Percentiles rank a stretch among this genome's conserved stretches.
Conservation (phyloP, 768 basidiomycete genomes). For the Tulasnella sp. region DNA sequence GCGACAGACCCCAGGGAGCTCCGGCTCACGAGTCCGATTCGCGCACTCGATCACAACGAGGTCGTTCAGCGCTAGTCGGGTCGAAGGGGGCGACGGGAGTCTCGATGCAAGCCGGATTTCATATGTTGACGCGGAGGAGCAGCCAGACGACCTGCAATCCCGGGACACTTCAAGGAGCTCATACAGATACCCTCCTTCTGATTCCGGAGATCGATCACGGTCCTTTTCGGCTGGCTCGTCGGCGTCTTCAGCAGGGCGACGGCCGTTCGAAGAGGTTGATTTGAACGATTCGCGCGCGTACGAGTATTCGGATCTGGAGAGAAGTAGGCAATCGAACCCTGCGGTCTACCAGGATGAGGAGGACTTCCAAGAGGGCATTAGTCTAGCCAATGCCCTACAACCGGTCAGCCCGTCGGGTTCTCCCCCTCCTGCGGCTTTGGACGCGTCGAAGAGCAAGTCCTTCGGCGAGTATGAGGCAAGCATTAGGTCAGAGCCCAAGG, state of each 20-base stretch:
- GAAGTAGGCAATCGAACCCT: background rate
- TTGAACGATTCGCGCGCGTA: background rate
- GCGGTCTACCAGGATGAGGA: background rate
- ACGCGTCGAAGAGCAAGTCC: background rate
- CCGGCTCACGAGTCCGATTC: conserved; percentile 8
- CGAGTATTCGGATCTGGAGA: background rate
- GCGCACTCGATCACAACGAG: background rate
- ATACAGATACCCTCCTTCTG: background rate
- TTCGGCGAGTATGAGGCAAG: background rate
- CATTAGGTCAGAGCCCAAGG: background rate
- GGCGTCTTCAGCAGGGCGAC: background rate
- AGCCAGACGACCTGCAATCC: background rate
- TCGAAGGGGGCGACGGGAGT: background rate
- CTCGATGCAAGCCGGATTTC: conserved; percentile 2
- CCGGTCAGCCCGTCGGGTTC: background rate
- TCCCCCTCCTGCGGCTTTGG: background rate
- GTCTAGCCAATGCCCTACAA: background rate
- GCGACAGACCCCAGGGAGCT: conserved; percentile 1
- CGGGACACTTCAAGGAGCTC: background rate
- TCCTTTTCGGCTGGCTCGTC: background rate
- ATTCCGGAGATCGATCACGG: background rate
- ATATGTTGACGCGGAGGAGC: background rate
- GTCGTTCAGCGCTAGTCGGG: background rate
- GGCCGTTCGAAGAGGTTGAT: background rate
- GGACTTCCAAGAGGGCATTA: background rate